These are phyloP conservation scores for Lithohypha guttulata DNA, from an alignment of 2,329 filamentous ascomycete genomes.

Conservation along the genomic window DNA sequence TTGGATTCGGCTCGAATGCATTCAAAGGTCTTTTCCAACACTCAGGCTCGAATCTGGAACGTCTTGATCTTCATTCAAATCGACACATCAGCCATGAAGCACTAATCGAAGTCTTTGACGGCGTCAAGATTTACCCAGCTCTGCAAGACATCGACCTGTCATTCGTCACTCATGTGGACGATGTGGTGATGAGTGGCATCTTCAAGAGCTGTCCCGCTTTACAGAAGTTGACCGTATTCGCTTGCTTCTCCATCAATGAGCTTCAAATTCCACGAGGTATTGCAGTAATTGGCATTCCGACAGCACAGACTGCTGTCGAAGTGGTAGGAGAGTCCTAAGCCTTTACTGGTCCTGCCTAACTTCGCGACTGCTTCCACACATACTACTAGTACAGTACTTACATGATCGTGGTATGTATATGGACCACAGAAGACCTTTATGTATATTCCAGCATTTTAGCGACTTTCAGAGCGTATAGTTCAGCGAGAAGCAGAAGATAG, in stretches of 20 bases:
- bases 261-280: conserved; percentile 47
- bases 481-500: too few species aligned
- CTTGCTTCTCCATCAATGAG: conserved; percentile 49
- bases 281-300: conserved; percentile 49
- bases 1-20: conserved; percentile 65
- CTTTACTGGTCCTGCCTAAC: too few species aligned
- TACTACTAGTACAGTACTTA: too few species aligned
- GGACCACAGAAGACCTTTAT: too few species aligned
- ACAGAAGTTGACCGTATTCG: conserved; percentile 50
- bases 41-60: conserved; percentile 55
- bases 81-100: conserved; percentile 65
- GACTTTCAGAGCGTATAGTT: too few species aligned
- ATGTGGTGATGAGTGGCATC: conserved; percentile 34
- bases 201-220: conserved; percentile 38
- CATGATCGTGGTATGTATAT: too few species aligned
- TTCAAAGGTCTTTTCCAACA: conserved; percentile 78
- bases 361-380: too few species aligned
- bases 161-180: conserved; percentile 44
- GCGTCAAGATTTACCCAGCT: conserved; percentile 52
- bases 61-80: conserved; percentile 71
- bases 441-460: too few species aligned
- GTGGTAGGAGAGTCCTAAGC: conserved; percentile 4
- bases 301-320: conserved; percentile 45
- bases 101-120: conserved; percentile 64
- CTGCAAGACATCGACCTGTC: conserved; percentile 65